phyloP scores from a whole-genome alignment of 805 yeast species.

The Nakazawaea laoshanensis region DNA sequence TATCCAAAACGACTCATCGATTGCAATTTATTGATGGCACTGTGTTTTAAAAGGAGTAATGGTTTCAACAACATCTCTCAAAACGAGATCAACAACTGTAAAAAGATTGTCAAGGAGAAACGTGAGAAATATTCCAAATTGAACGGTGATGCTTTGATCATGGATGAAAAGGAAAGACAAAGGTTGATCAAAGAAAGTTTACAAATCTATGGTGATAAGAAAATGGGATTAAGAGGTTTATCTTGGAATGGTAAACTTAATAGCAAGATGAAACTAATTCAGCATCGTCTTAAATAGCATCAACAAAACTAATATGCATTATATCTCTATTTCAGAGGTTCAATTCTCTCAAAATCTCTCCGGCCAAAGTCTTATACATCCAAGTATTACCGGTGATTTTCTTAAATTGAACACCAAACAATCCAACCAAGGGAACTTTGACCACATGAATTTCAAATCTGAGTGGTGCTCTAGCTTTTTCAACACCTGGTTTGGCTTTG shows the following conservation, averaged over 20 bases:
- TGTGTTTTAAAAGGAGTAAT: constrained; percentile 66
- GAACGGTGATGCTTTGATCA: constrained; percentile 14
- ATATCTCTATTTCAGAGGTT: constrained; percentile 33
- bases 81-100: constrained; percentile 70
- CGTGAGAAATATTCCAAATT: constrained; percentile 32
- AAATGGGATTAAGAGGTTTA: constrained; percentile 22
- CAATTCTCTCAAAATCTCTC: constrained; percentile 68
- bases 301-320: not conserved
- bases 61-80: constrained; percentile 74
- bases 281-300: constrained; percentile 13
- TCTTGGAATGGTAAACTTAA: constrained; percentile 27
- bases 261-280: constrained; percentile 21
- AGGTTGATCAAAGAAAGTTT: constrained; percentile 17
- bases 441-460: constrained; percentile 89
- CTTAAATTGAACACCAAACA: constrained; percentile 93
- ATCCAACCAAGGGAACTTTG: constrained; percentile 81
- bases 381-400: constrained; percentile 90
- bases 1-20: constrained; percentile 66
- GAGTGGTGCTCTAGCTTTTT: constrained; percentile 47
- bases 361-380: constrained; percentile 88
- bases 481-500: constrained; percentile 15
- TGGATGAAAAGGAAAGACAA: constrained; percentile 22
- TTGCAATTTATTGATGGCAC: constrained; percentile 60
- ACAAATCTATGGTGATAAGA: constrained; percentile 16
- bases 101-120: constrained; percentile 67